phyloP scores from a whole-genome alignment of 768 basidiomycete species.

The Lactarius vividus region DNA sequence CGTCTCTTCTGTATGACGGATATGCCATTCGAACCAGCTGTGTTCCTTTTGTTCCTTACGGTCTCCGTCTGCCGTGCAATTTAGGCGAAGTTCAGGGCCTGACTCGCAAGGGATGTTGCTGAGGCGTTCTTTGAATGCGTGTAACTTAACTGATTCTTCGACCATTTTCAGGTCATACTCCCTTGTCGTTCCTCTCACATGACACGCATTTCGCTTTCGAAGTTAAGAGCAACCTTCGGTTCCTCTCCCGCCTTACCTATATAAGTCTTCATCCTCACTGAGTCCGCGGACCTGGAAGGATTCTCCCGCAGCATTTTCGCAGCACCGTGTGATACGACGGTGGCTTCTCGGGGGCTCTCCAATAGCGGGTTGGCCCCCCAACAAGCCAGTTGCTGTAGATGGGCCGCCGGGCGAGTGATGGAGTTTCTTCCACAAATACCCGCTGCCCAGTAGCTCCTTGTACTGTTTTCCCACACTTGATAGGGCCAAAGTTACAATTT shows the following conservation, averaged over 20 bases:
- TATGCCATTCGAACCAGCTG: background rate
- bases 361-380: too few species aligned
- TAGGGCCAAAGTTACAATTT: background rate
- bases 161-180: background rate
- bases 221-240: background rate
- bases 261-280: background rate
- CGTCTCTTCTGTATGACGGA: background rate
- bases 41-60: background rate
- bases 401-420: background rate
- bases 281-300: background rate
- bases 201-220: background rate
- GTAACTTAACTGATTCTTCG: background rate
- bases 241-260: background rate
- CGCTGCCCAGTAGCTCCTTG: background rate
- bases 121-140: background rate
- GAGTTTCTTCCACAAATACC: background rate
- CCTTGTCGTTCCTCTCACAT: background rate
- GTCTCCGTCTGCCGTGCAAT: too few species aligned
- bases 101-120: background rate
- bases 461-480: background rate
- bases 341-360: too few species aligned
- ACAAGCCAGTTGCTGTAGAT: background rate
- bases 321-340: background rate
- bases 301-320: background rate
- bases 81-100: background rate